phyloP scores from a whole-genome alignment of 176 grass and related monocot species.

The Oryza brachyantha region DNA sequence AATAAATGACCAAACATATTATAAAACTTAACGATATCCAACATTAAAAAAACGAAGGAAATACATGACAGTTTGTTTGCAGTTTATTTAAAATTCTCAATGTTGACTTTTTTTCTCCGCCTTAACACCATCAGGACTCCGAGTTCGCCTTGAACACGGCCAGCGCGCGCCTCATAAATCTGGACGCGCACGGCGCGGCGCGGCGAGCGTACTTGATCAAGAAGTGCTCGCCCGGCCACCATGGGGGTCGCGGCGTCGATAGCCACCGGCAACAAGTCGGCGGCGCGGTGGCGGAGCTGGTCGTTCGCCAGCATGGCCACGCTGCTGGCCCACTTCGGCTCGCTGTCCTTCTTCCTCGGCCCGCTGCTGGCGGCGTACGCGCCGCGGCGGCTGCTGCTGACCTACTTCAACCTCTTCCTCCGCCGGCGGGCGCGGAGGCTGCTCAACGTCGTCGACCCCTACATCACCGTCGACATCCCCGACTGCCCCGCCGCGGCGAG shows the following conservation, averaged over 20 bases:
- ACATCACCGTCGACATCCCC: conserved; percentile 47
- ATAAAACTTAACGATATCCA: no score
- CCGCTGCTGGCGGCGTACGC: not conserved
- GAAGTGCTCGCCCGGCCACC: not conserved
- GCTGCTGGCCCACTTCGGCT: not conserved
- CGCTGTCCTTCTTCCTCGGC: not conserved
- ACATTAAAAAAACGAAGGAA: no score
- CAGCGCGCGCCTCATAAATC: no score
- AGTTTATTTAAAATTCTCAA: not conserved
- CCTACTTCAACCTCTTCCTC: conserved; percentile 2
- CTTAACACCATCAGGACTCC: not conserved
- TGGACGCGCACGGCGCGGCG: no score
- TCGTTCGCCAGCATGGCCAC: not conserved
- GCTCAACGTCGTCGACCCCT: conserved; percentile 1
- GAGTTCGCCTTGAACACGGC: not conserved
- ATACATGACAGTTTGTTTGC: no score
- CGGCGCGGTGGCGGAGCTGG: not conserved
- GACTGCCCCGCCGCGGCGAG: conserved; percentile 42
- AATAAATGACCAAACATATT: no score
- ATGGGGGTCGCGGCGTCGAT: not conserved
- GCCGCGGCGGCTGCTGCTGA: not conserved
- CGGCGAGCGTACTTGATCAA: not conserved
- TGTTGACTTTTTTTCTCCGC: not conserved
- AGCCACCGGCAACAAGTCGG: no score
- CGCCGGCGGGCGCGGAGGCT: not conserved